A percentile compares a stretch with the other conserved stretches of the same genome.
phyloP scores from a whole-genome alignment of 495 filamentous ascomycete species.

The Choiromyces venosus region DNA sequence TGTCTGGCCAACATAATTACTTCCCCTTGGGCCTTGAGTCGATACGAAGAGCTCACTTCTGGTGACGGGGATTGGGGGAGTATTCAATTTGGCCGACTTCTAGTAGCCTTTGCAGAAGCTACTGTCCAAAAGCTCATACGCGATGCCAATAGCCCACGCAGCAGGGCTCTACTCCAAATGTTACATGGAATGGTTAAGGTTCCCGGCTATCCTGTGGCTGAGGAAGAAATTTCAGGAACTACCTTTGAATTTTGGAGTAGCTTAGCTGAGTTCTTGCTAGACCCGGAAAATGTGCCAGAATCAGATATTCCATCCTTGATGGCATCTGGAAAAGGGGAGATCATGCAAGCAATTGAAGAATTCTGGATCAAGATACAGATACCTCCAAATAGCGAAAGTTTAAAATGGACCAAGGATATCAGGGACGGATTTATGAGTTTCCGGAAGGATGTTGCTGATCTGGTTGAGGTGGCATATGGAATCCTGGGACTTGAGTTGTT shows the following conservation, averaged over 20 bases:
- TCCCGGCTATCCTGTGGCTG: constrained; percentile 66
- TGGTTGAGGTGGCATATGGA: constrained; percentile 69
- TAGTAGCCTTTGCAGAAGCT: constrained; percentile 65
- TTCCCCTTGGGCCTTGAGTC: constrained; percentile 51
- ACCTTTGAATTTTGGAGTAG: constrained; percentile 81
- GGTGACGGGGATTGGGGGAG: constrained; percentile 59
- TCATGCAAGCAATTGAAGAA: constrained; percentile 55
- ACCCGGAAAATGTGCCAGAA: constrained; percentile 37
- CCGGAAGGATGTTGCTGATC: constrained; percentile 73
- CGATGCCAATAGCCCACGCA: constrained; percentile 38
- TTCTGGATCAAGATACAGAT: constrained; percentile 61
- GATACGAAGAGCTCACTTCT: constrained; percentile 52
- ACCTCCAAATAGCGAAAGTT: constrained; percentile 47
- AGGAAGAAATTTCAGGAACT: constrained; percentile 69
- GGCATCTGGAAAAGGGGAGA: constrained; percentile 42
- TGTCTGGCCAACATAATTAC: constrained; percentile 55
- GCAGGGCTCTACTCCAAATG: constrained; percentile 47
- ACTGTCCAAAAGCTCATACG: constrained; percentile 50
- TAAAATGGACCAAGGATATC: constrained; percentile 65
- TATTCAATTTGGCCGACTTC: constrained; percentile 61
- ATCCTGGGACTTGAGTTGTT: constrained; percentile 64
- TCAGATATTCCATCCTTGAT: constrained; percentile 43
- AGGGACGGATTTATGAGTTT: constrained; percentile 68
- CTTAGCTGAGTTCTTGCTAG: constrained; percentile 56
- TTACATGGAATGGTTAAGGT: constrained; percentile 61